phyloP scores from a whole-genome alignment of 1,284 basidiomycete species.

The Leccinum subspadiceum region DNA sequence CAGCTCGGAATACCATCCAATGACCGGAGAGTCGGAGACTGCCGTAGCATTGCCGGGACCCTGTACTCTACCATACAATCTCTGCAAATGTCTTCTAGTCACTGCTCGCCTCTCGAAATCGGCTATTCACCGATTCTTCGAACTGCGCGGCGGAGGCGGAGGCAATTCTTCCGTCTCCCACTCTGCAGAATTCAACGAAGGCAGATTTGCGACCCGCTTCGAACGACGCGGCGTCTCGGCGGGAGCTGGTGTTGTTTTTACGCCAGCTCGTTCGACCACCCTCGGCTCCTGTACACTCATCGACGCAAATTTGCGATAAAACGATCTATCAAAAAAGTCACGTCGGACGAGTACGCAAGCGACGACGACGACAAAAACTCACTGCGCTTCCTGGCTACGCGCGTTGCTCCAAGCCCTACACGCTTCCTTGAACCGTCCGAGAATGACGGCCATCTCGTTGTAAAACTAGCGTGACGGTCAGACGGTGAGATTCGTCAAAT shows the following conservation, averaged over 20 bases:
- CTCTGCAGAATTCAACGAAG: conserved; percentile 46
- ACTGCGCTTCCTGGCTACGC: conserved; percentile 62
- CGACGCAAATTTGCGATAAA: conserved; percentile 41
- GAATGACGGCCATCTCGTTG: conserved; percentile 71
- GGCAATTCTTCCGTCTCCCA: conserved; percentile 44
- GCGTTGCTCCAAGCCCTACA: conserved; percentile 73
- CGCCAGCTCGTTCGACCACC: neutral
- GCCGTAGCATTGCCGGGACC: neutral
- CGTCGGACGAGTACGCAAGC: neutral
- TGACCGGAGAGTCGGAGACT: no score
- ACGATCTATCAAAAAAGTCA: conserved; percentile 28
- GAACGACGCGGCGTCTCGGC: conserved; percentile 16
- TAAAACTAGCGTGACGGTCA: conserved; percentile 63
- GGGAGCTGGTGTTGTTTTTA: conserved; percentile 6
- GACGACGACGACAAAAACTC: neutral
- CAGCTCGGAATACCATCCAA: no score
- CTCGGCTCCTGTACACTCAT: conserved; percentile 35
- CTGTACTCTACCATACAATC: neutral
- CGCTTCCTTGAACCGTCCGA: conserved; percentile 71
- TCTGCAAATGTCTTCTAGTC: neutral
- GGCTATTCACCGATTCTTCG: conserved; percentile 4
- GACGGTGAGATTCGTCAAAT: neutral
- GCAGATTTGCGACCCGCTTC: conserved; percentile 36
- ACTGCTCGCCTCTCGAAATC: neutral
- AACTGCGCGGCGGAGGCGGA: conserved; percentile 13